A percentile compares a stretch with the other conserved stretches of the same genome.
Conservation (phyloP, 257 asterid species). For the Solanum lignicaule region DNA sequence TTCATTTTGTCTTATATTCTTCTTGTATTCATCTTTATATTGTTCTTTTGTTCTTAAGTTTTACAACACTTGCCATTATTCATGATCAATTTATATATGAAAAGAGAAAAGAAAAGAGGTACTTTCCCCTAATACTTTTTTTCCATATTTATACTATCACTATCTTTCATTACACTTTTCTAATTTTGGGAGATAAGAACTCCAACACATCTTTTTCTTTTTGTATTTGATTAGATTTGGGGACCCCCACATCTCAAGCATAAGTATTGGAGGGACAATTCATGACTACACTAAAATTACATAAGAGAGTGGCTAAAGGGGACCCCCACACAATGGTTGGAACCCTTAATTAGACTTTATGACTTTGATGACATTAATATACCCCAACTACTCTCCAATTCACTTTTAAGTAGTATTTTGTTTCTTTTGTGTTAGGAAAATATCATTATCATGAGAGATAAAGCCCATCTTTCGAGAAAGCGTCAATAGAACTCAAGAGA, state of each 20-base stretch:
- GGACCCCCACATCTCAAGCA: background rate
- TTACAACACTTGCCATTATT: background rate
- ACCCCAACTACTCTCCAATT: background rate
- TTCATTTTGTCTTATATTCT: too few species aligned
- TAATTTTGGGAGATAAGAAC: background rate
- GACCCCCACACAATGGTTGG: slow-evolving; percentile 8
- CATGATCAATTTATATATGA: background rate
- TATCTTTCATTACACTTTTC: background rate
- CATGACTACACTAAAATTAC: background rate
- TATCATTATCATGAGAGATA: background rate
- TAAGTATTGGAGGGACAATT: background rate
- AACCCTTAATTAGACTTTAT: slow-evolving; percentile 1
- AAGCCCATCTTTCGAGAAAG: background rate
- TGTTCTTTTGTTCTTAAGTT: too few species aligned
- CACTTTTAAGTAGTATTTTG: background rate
- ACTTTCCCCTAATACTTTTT: background rate
- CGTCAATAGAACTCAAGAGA: background rate
- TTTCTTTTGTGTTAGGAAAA: background rate
- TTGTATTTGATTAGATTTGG: background rate
- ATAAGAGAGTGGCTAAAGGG: background rate
- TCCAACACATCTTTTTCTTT: background rate
- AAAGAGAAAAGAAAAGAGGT: background rate
- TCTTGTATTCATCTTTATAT: too few species aligned
- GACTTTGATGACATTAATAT: background rate
- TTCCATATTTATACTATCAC: background rate